Conservation (phyloP, 2,329 filamentous ascomycete species). For the Coniochaeta sp. region DNA sequence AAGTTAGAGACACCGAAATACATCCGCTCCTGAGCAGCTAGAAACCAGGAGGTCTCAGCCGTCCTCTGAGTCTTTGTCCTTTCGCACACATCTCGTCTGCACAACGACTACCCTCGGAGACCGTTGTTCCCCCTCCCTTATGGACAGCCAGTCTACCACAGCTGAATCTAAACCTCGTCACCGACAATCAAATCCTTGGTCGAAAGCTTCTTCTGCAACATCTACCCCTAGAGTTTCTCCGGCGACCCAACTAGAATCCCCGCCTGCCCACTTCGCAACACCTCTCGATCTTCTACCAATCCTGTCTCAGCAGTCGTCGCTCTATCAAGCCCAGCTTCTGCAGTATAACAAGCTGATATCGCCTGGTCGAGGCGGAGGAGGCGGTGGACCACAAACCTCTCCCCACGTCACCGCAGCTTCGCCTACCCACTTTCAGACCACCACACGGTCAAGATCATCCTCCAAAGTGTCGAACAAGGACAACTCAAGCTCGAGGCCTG, state of each 20-base stretch:
- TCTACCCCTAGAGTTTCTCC: conserved; percentile 20
- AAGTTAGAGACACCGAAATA: background rate
- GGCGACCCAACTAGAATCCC: background rate
- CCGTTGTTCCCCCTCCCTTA: conserved; percentile 12
- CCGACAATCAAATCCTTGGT: conserved; percentile 31
- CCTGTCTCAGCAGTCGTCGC: conserved; percentile 47
- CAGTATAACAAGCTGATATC: conserved; percentile 61
- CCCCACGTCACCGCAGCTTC: conserved; percentile 49
- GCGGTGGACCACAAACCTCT: conserved; percentile 47
- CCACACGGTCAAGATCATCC: conserved; percentile 48
- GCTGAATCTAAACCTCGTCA: conserved; percentile 42
- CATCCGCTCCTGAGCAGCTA: background rate
- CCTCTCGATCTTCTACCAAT: background rate
- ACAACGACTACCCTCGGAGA: background rate
- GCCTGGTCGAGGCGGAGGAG: conserved; percentile 36
- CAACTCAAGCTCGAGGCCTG: conserved; percentile 34
- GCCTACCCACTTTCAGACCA: conserved; percentile 47
- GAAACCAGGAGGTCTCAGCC: background rate
- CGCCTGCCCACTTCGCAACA: background rate
- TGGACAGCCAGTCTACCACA: conserved; percentile 43
- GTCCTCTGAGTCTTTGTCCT: background rate
- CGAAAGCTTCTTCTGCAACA: conserved; percentile 20
- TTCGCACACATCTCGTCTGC: background rate
- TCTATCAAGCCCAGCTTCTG: conserved; percentile 55
- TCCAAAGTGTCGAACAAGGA: conserved; percentile 54